A percentile compares a stretch with the other conserved stretches of the same genome.
Evolutionary conservation across 2,329 filamentous ascomycete species (phyloP).

Genomic region (Trichoderma atrobrunneum): DNA sequence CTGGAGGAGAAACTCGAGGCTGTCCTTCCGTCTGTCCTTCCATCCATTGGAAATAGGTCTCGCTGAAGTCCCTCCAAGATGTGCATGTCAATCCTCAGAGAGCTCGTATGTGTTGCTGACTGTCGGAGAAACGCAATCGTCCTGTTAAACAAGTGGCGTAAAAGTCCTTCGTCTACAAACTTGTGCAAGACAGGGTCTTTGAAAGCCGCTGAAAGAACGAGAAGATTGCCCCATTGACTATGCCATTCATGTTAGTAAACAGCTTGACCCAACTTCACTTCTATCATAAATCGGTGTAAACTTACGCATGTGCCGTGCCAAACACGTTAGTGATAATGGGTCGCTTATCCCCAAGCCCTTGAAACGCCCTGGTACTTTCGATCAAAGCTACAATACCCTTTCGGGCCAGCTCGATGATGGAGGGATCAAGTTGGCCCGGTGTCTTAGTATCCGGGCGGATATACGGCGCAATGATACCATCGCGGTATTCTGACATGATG

Average conservation of each 20-base stretch:
- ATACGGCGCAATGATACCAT: conserved; percentile 37
- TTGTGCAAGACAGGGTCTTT: conserved; percentile 60
- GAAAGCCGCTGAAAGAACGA: conserved; percentile 83
- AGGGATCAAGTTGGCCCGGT: conserved; percentile 40
- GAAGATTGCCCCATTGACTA: conserved; percentile 94
- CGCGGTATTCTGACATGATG: conserved; percentile 35
- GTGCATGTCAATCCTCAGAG: conserved; percentile 68
- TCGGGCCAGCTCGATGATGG: conserved; percentile 54
- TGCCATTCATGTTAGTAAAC: neutral
- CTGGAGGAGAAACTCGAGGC: conserved; percentile 47
- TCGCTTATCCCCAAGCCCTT: conserved; percentile 59
- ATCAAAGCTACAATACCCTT: conserved; percentile 72
- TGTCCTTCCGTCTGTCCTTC: conserved; percentile 29
- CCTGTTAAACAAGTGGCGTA: conserved; percentile 62
- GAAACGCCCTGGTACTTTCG: conserved; percentile 80
- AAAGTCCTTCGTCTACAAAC: conserved; percentile 53
- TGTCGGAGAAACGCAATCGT: conserved; percentile 75
- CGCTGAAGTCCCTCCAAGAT: conserved; percentile 62
- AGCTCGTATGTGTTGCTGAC: conserved; percentile 70
- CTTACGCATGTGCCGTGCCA: conserved; percentile 93
- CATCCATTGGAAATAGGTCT: conserved; percentile 41
- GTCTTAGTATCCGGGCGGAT: conserved; percentile 39
- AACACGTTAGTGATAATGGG: conserved; percentile 94
- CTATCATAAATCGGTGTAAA: conserved; percentile 26
- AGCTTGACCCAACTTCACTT: neutral